Evolutionary conservation across 345 rosid genomes (phyloP), one percentile per base, ranked within the genome.

Genomic region (Eucalyptus cloeziana): DNA sequence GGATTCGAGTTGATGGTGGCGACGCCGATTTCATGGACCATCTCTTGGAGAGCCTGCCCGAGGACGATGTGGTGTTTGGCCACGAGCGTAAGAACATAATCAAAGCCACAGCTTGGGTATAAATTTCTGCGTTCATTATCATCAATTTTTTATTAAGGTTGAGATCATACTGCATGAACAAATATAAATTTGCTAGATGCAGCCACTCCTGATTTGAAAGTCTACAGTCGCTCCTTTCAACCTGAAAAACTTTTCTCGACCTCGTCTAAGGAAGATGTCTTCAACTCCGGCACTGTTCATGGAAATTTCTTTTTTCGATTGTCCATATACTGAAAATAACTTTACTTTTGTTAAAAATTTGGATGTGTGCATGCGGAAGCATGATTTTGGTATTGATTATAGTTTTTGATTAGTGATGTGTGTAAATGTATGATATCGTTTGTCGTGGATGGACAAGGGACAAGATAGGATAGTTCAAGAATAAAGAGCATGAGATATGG

Each of bases 21-120:
- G 88, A 86, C 7, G 51, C 31, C 33, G 88, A 90, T 76, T 86
- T 90, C 88, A 88, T 90, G 50, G 90, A 90, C 24, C 33, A 79
- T 40, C 49, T 90, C 87, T 16, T 90, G 31, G 27, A 58, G 33
- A 86, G 56, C 45, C 43, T 50, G 21, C 86, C 87, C 21, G 88
- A 86, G 40, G 49, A 86, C 27, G 90, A 86, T 7, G 45, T 88
- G 43, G 24, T 86, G n/a, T 56, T 16, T 49, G 88, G 64, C 31
- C 88, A 62, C 87, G 30, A 56, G 13, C 49, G 60, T 2, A 90
- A 89, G 9, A 16, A 31, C 14, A 25, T 71, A 49, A 47, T 91
- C 86, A 91, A 91, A 86, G 90, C 90, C 22, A 91, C 90, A n/a
- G 86, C 86, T 31, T 11, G 52, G 92, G 92, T 91, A 91, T 9